A percentile compares a stretch with the other conserved stretches of the same genome.
Conservation (phyloP, 257 asterid genomes). For the Mitragyna speciosa region DNA sequence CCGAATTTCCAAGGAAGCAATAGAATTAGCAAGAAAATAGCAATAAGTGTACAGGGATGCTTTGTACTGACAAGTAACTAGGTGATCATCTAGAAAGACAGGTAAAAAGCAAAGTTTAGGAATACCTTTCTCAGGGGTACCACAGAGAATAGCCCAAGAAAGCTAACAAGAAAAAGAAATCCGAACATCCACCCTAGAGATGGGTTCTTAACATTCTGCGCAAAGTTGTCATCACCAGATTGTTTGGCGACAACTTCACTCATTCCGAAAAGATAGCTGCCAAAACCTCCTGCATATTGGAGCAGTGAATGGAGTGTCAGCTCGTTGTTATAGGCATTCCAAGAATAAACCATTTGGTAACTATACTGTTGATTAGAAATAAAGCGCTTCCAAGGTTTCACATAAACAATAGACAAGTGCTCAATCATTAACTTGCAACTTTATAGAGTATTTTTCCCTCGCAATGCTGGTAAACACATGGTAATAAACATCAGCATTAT, state of each 20-base stretch:
- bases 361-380: neutral
- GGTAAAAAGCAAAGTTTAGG: neutral
- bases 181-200: conserved; percentile 81
- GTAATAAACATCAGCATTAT: neutral
- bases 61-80: neutral
- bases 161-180: conserved; percentile 89
- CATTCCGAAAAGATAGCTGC: conserved; percentile 92
- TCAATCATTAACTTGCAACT: neutral
- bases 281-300: conserved; percentile 77
- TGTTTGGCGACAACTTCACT: conserved; percentile 69
- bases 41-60: neutral
- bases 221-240: conserved; percentile 47
- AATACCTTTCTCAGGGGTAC: conserved; percentile 87
- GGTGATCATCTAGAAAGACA: neutral
- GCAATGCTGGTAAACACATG: neutral
- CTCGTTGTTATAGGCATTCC: neutral
- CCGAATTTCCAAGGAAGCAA: neutral
- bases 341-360: neutral
- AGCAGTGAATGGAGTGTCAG: neutral
- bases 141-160: conserved; percentile 86
- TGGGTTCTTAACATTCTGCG: conserved; percentile 64
- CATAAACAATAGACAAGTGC: neutral
- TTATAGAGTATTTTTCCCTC: neutral
- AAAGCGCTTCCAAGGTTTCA: neutral
- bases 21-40: neutral